Evolutionary conservation across 768 basidiomycete genomes (phyloP).

Genomic region (Rickenella mellea): DNA sequence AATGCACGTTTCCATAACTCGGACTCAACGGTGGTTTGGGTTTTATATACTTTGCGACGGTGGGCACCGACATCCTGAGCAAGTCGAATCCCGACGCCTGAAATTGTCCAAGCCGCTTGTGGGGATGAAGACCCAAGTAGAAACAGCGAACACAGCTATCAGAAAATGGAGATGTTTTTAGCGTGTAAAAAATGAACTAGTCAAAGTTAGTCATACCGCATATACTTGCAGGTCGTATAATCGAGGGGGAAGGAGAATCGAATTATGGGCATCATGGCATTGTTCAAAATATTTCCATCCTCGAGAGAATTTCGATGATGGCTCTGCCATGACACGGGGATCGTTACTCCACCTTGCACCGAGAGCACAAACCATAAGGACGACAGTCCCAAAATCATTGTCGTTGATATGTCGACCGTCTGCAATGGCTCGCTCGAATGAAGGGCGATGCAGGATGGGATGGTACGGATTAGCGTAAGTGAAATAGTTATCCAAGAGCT

Average conservation of each 20-base stretch:
- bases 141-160: slow-evolving; percentile 31
- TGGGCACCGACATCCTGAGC: slow-evolving; percentile 73
- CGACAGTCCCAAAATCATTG: slow-evolving; percentile 42
- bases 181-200: slow-evolving; percentile 8
- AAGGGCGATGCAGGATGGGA: slow-evolving; percentile 66
- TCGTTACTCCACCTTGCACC: slow-evolving; percentile 54
- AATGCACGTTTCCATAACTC: slow-evolving; percentile 71
- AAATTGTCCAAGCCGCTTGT: slow-evolving; percentile 56
- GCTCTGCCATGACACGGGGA: slow-evolving; percentile 38
- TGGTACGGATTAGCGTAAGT: slow-evolving; percentile 39
- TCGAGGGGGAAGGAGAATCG: slow-evolving; percentile 43
- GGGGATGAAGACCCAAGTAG: slow-evolving; percentile 50
- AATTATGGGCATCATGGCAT: slow-evolving; percentile 51
- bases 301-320: slow-evolving; percentile 30
- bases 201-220: slow-evolving; percentile 29
- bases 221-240: slow-evolving; percentile 68
- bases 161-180: slow-evolving; percentile 17
- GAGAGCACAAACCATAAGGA: slow-evolving; percentile 65
- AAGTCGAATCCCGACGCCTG: slow-evolving; percentile 59
- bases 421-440: slow-evolving; percentile 43
- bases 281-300: slow-evolving; percentile 55
- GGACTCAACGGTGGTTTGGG: slow-evolving; percentile 35
- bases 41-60: slow-evolving; percentile 27
- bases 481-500: slow-evolving; percentile 62
- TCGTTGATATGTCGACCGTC: slow-evolving; percentile 43